A percentile compares a stretch with the other conserved stretches of the same genome.
These are phyloP conservation scores for Hebeloma cylindrosporum DNA, from an alignment of 768 basidiomycete genomes.

Conservation along the genomic window DNA sequence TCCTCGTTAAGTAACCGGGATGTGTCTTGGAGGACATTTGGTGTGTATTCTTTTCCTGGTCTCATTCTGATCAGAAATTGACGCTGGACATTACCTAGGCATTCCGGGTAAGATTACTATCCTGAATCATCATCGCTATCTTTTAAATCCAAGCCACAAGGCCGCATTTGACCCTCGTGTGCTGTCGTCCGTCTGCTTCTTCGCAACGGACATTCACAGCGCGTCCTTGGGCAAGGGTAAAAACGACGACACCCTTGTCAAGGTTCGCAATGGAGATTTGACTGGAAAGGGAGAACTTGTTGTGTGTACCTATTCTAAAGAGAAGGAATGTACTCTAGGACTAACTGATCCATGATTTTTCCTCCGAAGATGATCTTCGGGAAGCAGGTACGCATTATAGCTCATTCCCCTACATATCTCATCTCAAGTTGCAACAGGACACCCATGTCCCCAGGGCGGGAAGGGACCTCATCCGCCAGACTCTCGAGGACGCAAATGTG, in stretches of 20 bases:
- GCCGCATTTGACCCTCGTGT: constrained; percentile 88
- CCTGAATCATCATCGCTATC: background rate
- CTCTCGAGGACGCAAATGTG: constrained; percentile 79
- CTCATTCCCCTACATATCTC: background rate
- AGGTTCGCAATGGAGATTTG: constrained; percentile 74
- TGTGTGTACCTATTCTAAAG: constrained; percentile 42
- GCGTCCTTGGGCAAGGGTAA: constrained; percentile 85
- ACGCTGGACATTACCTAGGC: constrained; percentile 27
- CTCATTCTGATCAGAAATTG: constrained; percentile 2
- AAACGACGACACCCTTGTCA: constrained; percentile 76
- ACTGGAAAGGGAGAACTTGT: constrained; percentile 80
- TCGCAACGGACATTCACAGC: constrained; percentile 90
- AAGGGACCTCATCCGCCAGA: constrained; percentile 79
- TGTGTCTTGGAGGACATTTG: constrained; percentile 88
- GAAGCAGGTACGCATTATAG: constrained; percentile 63
- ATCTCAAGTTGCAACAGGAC: constrained; percentile 48
- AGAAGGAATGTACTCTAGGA: background rate
- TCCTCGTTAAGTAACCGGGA: constrained; percentile 65
- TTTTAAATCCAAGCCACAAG: constrained; percentile 24
- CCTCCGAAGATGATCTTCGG: constrained; percentile 85
- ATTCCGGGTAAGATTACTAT: constrained; percentile 35
- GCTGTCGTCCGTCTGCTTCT: constrained; percentile 87
- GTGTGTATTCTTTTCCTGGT: constrained; percentile 38
- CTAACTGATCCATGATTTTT: background rate
- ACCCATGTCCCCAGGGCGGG: constrained; percentile 91